Percentiles rank a stretch among this genome's conserved stretches.
Conservation (phyloP, 805 yeast genomes). For the Cyberlindnera subsufficiens region DNA sequence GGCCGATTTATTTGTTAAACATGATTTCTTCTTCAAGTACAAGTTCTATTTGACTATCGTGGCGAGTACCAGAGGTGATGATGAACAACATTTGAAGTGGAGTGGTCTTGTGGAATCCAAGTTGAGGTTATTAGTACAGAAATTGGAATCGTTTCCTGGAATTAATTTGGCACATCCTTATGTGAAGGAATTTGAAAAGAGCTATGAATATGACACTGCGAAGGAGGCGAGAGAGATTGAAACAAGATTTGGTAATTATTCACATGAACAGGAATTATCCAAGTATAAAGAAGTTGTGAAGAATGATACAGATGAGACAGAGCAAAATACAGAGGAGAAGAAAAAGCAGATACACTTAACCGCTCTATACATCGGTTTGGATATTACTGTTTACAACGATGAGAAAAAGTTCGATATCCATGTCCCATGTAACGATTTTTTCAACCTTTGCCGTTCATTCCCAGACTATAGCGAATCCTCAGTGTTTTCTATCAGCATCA, state of each 20-base stretch:
- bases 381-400: slow-evolving; percentile 31
- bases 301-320: slow-evolving; percentile 28
- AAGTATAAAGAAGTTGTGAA: slow-evolving; percentile 29
- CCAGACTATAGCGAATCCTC: slow-evolving; percentile 56
- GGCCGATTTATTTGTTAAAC: slow-evolving; percentile 72
- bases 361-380: slow-evolving; percentile 76
- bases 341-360: slow-evolving; percentile 51
- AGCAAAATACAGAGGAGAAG: slow-evolving; percentile 17
- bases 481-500: slow-evolving; percentile 50
- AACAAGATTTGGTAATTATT: slow-evolving; percentile 55
- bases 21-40: slow-evolving; percentile 76
- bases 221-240: slow-evolving; percentile 55
- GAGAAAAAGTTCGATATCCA: slow-evolving; percentile 74
- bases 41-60: slow-evolving; percentile 82
- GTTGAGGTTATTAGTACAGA: slow-evolving; percentile 73
- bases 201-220: slow-evolving; percentile 41
- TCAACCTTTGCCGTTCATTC: slow-evolving; percentile 72
- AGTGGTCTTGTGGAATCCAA: slow-evolving; percentile 90
- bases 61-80: slow-evolving; percentile 65
- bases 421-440: slow-evolving; percentile 87
- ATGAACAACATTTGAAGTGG: slow-evolving; percentile 87
- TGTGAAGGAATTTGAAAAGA: slow-evolving; percentile 64
- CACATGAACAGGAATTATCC: slow-evolving; percentile 41
- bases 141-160: slow-evolving; percentile 72
- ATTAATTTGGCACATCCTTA: slow-evolving; percentile 86